phyloP scores from a whole-genome alignment of 352 stramenopile species.

The Pythium oligandrum region DNA sequence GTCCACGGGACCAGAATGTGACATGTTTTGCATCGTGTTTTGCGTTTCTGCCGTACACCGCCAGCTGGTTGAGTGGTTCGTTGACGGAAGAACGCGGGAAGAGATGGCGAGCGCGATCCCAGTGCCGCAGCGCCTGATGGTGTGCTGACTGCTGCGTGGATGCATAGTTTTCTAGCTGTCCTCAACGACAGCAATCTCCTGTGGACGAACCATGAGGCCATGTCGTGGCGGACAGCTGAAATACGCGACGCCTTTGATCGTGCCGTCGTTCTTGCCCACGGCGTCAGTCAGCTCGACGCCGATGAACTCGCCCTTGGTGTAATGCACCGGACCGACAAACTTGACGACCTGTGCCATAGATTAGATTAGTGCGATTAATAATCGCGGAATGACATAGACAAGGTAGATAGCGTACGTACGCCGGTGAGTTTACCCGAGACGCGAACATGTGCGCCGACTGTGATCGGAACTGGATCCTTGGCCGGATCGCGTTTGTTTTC shows the following conservation, averaged over 20 bases:
- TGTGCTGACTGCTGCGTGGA: no score
- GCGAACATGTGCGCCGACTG: conserved; percentile 27
- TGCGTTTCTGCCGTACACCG: no score
- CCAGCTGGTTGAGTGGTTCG: no score
- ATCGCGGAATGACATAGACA: not conserved
- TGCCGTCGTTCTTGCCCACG: conserved; percentile 70
- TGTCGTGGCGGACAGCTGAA: conserved; percentile 50
- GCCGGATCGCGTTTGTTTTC: not conserved
- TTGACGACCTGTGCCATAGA: conserved; percentile 33
- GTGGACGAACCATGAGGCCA: conserved; percentile 61
- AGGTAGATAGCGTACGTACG: conserved; percentile 18
- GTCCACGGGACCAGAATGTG: no score
- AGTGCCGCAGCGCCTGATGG: no score
- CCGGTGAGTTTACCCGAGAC: conserved; percentile 35
- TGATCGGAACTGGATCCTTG: not conserved
- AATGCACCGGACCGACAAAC: conserved; percentile 63
- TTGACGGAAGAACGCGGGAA: no score
- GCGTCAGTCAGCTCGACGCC: conserved; percentile 51
- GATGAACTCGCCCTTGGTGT: conserved; percentile 67
- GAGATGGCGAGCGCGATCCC: no score
- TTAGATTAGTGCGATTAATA: not conserved
- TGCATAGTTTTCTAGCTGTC: no score
- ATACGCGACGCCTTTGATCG: conserved; percentile 59
- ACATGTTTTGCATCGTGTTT: no score
- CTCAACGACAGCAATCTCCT: conserved; percentile 6